Conservation (phyloP, 169 alveolate species). For the Eimeria necatrix region DNA sequence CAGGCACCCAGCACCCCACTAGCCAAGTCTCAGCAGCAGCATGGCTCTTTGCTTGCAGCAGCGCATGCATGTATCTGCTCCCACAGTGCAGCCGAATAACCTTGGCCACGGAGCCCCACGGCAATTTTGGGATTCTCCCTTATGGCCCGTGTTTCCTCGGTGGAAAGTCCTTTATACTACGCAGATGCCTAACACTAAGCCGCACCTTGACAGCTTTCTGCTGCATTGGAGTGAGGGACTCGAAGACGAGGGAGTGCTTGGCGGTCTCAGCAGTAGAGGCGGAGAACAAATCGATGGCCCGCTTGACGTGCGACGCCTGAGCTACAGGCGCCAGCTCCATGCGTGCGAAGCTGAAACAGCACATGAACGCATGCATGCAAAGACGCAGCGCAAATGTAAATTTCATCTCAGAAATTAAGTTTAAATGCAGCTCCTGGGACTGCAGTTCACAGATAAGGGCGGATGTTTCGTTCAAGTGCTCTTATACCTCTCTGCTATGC, state of each 20-base stretch:
- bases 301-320: constrained; percentile 92
- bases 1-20: not conserved
- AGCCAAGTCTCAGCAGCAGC: not conserved
- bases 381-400: not conserved
- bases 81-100: too few relatives aligned
- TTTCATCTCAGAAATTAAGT: not conserved
- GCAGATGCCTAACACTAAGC: not conserved
- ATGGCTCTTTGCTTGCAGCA: not conserved
- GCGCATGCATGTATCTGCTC: too few relatives aligned
- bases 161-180: too few relatives aligned
- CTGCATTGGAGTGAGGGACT: constrained; percentile 90
- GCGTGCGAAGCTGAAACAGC: constrained; percentile 89
- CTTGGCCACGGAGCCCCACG: too few relatives aligned
- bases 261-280: constrained; percentile 94
- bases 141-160: too few relatives aligned
- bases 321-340: constrained; percentile 94
- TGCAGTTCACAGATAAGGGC: not conserved
- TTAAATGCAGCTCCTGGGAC: not conserved
- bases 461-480: not conserved
- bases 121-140: too few relatives aligned
- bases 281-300: constrained; percentile 93
- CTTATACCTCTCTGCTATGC: constrained; percentile 87
- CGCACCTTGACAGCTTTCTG: constrained; percentile 88
- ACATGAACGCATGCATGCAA: not conserved
- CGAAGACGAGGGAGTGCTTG: constrained; percentile 88